These are phyloP conservation scores for Fonsecaea erecta DNA, from an alignment of 2,329 filamentous ascomycete genomes.

Conservation along the genomic window DNA sequence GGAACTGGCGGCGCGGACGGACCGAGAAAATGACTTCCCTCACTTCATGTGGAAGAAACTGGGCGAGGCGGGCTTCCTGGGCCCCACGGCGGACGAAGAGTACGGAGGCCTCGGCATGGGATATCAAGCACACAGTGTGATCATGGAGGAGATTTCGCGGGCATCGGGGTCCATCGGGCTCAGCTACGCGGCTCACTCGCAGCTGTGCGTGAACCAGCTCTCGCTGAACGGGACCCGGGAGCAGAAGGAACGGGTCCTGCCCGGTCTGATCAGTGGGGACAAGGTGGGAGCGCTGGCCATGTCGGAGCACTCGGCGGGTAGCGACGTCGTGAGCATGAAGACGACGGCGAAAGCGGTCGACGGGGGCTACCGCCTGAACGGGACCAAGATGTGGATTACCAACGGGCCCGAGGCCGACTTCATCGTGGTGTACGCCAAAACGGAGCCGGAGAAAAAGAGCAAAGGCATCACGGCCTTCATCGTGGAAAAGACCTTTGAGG, in stretches of 20 bases:
- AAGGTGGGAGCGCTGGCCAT: slow-evolving; percentile 89
- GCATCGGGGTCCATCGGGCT: slow-evolving; percentile 81
- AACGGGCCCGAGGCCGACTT: slow-evolving; percentile 93
- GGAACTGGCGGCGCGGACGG: slow-evolving; percentile 79
- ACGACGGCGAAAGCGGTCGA: slow-evolving; percentile 79
- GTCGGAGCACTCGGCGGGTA: slow-evolving; percentile 89
- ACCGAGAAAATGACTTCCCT: slow-evolving; percentile 86
- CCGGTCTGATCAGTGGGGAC: slow-evolving; percentile 77
- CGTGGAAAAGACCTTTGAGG: slow-evolving; percentile 69
- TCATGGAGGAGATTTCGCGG: slow-evolving; percentile 92
- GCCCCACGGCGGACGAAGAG: slow-evolving; percentile 90
- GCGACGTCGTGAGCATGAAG: slow-evolving; percentile 95
- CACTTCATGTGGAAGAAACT: slow-evolving; percentile 91
- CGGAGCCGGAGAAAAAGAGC: slow-evolving; percentile 74
- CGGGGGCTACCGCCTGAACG: slow-evolving; percentile 83
- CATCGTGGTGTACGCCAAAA: slow-evolving; percentile 97
- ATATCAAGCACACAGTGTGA: slow-evolving; percentile 93
- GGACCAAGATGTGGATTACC: slow-evolving; percentile 99
- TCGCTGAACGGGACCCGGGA: slow-evolving; percentile 80
- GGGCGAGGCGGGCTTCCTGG: slow-evolving; percentile 86
- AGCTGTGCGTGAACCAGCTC: slow-evolving; percentile 95
- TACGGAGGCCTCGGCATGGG: slow-evolving; percentile 89
- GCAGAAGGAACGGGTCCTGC: slow-evolving; percentile 82
- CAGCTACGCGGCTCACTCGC: slow-evolving; percentile 93
- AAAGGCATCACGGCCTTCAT: slow-evolving; percentile 97